phyloP scores from a whole-genome alignment of 2,329 filamentous ascomycete genomes.

The Apiospora kogelbergensis region DNA sequence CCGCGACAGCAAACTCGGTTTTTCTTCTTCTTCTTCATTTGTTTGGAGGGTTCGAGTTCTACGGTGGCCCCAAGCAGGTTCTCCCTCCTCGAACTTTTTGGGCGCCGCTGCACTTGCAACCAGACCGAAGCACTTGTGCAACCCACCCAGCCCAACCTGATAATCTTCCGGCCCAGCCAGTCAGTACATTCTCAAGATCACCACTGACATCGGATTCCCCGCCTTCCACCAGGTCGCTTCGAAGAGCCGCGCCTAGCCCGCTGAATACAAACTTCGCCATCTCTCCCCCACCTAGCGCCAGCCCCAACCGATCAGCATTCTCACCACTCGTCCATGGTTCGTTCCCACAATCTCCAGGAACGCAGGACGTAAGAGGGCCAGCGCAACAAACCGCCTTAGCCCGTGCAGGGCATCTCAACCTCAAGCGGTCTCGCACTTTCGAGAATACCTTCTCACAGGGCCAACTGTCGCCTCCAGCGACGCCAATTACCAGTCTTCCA shows the following conservation, averaged over 20 bases:
- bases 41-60: not conserved
- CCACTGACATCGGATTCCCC: not conserved
- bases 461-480: constrained; percentile 23
- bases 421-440: constrained; percentile 14
- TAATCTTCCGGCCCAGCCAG: not conserved
- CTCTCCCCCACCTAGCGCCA: constrained; percentile 43
- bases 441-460: constrained; percentile 15
- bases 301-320: constrained; percentile 38
- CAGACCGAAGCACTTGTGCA: not conserved
- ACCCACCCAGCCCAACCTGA: constrained; percentile 3
- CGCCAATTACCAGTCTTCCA: constrained; percentile 19
- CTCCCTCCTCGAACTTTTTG: not conserved
- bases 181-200: not conserved
- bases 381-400: constrained; percentile 11
- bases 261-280: constrained; percentile 44
- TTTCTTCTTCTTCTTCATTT: not conserved
- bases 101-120: constrained; percentile 7
- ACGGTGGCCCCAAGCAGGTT: not conserved
- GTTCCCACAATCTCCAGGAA: constrained; percentile 25
- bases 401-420: constrained; percentile 12
- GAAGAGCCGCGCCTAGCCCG: constrained; percentile 48
- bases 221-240: not conserved
- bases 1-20: not conserved
- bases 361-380: constrained; percentile 15
- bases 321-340: constrained; percentile 29